Evolutionary conservation across 2,329 filamentous ascomycete genomes (phyloP), one percentile per base, ranked within the genome.

Genomic region (Xylariaceae sp.): DNA sequence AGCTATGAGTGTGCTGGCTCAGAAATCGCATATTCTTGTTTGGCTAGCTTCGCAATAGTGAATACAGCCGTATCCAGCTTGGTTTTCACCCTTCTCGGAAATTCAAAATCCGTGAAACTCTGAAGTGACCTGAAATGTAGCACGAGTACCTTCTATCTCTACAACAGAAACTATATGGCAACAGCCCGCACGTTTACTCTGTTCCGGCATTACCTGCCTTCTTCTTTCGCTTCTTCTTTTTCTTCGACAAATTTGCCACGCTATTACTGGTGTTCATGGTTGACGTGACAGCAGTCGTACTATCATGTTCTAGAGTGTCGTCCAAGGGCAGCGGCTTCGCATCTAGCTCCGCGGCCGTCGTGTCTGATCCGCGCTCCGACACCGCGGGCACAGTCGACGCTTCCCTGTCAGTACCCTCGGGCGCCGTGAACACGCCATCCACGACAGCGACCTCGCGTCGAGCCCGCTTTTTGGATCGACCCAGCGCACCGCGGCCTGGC

Each of bases 401-500:
- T 16, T 9, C 26, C 38, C n/a, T n/a, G n/a, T n/a, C n/a, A n/a
- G n/a, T n/a, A 38, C 19, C 44, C 43, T 39, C 36, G 30, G 26
- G 38, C 43, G 19, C 37, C 42, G 37, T 43, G n/a, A 8, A 22
- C 24, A 34, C 33, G 17, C 15, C 32, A 6, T 44, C 43, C 22
- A 42, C 45, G 13, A 35, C 44, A 17, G 19, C n/a, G 16, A 33
- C 39, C 11, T 43, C 49, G 39, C 44, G 31, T 12, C 45, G 29
- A 13, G 38, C 43, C 39, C 47, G 36, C 47, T 52, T 60, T 51
- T 59, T 63, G n/a, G 48, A 52, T 34, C 59, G 43, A 8, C 59
- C 60, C 4, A 62, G 45, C 24, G 51, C 59, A 42, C 59, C 53
- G 36, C 60, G 56, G 19, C 60, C 60, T 4, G 52, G 40, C 41